Evolutionary conservation across 2,329 filamentous ascomycete species (phyloP).

Genomic region (Ilyonectria robusta): DNA sequence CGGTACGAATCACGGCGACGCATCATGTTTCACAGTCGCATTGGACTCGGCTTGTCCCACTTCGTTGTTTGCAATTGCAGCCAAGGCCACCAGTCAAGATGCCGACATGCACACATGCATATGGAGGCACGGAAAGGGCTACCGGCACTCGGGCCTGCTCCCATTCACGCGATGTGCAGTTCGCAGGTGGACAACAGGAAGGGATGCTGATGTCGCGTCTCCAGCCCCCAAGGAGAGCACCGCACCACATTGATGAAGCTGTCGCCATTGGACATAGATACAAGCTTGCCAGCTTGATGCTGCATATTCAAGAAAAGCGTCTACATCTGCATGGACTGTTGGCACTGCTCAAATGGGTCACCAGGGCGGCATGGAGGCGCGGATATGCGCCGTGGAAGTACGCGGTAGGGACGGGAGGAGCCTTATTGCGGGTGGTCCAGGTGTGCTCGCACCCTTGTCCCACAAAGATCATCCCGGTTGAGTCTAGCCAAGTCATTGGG

Average conservation of each 20-base stretch:
- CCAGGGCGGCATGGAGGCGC: constrained; percentile 21
- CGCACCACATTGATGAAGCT: background rate
- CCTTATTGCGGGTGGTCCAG: constrained; percentile 50
- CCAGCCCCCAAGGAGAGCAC: background rate
- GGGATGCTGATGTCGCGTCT: constrained; percentile 12
- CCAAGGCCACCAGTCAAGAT: constrained; percentile 9
- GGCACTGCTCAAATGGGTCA: constrained; percentile 15
- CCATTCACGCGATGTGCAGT: constrained; percentile 23
- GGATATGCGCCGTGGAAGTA: constrained; percentile 36
- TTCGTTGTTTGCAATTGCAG: constrained; percentile 1
- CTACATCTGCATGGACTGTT: constrained; percentile 13
- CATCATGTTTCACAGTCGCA: constrained; percentile 24
- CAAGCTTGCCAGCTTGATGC: constrained; percentile 22
- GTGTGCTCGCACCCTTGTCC: constrained; percentile 37
- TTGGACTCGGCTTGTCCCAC: constrained; percentile 16
- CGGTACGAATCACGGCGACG: constrained; percentile 18
- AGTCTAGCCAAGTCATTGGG: constrained; percentile 22
- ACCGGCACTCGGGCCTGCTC: constrained; percentile 2
- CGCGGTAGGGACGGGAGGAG: constrained; percentile 53
- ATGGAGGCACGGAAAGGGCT: constrained; percentile 10
- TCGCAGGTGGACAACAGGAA: constrained; percentile 22
- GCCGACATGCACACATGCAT: constrained; percentile 12
- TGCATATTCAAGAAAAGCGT: constrained; percentile 26
- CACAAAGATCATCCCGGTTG: constrained; percentile 19
- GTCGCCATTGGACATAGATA: constrained; percentile 13